Percentiles rank a stretch among this genome's conserved stretches.
phyloP scores from a whole-genome alignment of 495 filamentous ascomycete species.

The Penicillium diatomitis region DNA sequence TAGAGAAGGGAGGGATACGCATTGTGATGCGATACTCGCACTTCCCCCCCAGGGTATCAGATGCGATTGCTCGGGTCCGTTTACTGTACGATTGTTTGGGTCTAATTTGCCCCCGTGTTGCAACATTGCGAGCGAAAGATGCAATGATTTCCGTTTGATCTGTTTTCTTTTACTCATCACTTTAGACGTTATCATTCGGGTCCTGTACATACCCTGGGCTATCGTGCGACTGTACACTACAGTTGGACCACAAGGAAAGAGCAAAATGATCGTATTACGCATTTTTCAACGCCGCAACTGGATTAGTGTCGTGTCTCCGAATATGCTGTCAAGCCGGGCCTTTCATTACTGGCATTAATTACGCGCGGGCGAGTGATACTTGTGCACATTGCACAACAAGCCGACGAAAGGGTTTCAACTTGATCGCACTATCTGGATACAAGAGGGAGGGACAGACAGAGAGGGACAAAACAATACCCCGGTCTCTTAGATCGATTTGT shows the following conservation, averaged over 20 bases:
- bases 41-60: slow-evolving; percentile 32
- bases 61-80: slow-evolving; percentile 31
- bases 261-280: slow-evolving; percentile 37
- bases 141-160: slow-evolving; percentile 33
- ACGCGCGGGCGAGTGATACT: no score
- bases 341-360: no score
- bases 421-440: no score
- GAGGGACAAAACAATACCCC: background rate
- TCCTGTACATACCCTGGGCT: slow-evolving; percentile 45
- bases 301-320: background rate
- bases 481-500: background rate
- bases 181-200: slow-evolving; percentile 39
- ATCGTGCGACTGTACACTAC: slow-evolving; percentile 39
- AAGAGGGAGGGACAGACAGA: no score
- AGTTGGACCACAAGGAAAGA: slow-evolving; percentile 35
- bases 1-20: slow-evolving; percentile 28
- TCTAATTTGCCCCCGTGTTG: slow-evolving; percentile 36
- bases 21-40: slow-evolving; percentile 27
- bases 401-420: no score
- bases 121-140: slow-evolving; percentile 41
- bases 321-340: no score
- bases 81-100: slow-evolving; percentile 44
- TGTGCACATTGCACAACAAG: no score
- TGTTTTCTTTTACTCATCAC: slow-evolving; percentile 20
- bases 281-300: slow-evolving; percentile 5